Percentiles rank a stretch among this genome's conserved stretches.
phyloP scores from a whole-genome alignment of 75 land plant genomes.

The Adiantum capillusveneris region DNA sequence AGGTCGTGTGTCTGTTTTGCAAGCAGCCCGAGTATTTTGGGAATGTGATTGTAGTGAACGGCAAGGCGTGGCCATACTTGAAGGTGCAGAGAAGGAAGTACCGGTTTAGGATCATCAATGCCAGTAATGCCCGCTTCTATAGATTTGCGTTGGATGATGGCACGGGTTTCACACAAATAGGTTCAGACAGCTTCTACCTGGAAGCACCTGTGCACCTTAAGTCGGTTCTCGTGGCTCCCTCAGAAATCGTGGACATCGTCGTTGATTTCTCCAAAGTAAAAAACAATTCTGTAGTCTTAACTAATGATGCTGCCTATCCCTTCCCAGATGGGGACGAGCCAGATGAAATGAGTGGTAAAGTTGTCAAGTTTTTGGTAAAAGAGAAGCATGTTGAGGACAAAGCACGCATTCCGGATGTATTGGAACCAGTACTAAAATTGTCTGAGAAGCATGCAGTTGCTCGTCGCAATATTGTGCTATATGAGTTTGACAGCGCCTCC shows the following conservation, averaged over 20 bases:
- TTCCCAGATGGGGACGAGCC: slow-evolving; percentile 21
- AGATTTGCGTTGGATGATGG: slow-evolving; percentile 18
- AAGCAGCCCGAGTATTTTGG: slow-evolving; percentile 31
- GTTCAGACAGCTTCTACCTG: slow-evolving; percentile 25
- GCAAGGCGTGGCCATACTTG: slow-evolving; percentile 28
- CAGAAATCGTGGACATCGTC: slow-evolving; percentile 25
- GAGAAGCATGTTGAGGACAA: not conserved
- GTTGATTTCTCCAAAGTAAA: slow-evolving; percentile 18
- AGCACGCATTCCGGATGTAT: slow-evolving; percentile 1
- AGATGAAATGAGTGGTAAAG: slow-evolving; percentile 5
- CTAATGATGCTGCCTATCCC: slow-evolving; percentile 21
- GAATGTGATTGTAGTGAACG: slow-evolving; percentile 17
- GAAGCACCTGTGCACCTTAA: slow-evolving; percentile 6
- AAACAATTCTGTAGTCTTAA: slow-evolving; percentile 6
- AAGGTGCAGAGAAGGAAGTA: slow-evolving; percentile 10
- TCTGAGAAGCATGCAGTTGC: not conserved
- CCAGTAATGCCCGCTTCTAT: slow-evolving; percentile 22
- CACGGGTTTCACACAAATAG: slow-evolving; percentile 18
- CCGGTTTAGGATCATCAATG: slow-evolving; percentile 19
- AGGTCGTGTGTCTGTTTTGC: too few species aligned
- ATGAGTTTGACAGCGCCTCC: slow-evolving; percentile 11
- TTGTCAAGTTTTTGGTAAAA: slow-evolving; percentile 28
- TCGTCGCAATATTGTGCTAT: slow-evolving; percentile 16
- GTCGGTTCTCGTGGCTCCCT: slow-evolving; percentile 17
- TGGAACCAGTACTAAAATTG: slow-evolving; percentile 3